Evolutionary conservation across 257 asterid species (phyloP), one percentile per base, ranked within the genome.

Genomic region (Solanum pinnatisectum): DNA sequence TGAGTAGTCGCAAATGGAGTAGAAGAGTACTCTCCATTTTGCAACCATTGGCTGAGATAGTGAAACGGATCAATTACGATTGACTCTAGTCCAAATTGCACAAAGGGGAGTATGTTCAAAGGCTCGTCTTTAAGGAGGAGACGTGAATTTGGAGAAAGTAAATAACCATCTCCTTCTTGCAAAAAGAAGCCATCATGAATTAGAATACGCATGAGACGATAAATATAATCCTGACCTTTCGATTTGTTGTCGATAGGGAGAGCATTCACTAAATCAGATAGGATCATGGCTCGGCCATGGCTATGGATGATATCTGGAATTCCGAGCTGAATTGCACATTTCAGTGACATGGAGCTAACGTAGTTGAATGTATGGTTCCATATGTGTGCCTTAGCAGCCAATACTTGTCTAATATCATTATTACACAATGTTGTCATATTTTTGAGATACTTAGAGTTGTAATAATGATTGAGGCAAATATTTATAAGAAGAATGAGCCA

Each of bases 271-370:
- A 89, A 74, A 33, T 87, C 67, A 11, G 88, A 87, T 5, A 87
- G 88, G 15, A 44, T 13, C 68, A 87, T 89, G 37, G 91, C 39
- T 88, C 81, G 85, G 40, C 70, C 49, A 52, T 89, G 88, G 5
- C 30, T 87, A 11, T 74, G 88, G 60, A 89, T 87, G 44, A 72
- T 44, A 42, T 82, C 91, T 30, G 73, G 87, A 37, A 89, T 89
- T 27, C 85, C 88, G 2, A 89, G 18, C 20, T 87, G 84, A 84
- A 89, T 32, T 16, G 87, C 90, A 84, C 88, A 89, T 63, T 87
- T 87, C 36, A 89, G 90, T 52, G 89, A 40, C 13, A 44, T 56
- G 20, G 89, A 87, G 42, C 82, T 87, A 12, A 70, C 87, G 60
- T 36, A 87, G 11, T 16, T 52, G 42, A 78, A 49, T 46, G 14